Evolutionary conservation across 2,329 filamentous ascomycete genomes (phyloP).

Genomic region (Rutstroemia sp.): DNA sequence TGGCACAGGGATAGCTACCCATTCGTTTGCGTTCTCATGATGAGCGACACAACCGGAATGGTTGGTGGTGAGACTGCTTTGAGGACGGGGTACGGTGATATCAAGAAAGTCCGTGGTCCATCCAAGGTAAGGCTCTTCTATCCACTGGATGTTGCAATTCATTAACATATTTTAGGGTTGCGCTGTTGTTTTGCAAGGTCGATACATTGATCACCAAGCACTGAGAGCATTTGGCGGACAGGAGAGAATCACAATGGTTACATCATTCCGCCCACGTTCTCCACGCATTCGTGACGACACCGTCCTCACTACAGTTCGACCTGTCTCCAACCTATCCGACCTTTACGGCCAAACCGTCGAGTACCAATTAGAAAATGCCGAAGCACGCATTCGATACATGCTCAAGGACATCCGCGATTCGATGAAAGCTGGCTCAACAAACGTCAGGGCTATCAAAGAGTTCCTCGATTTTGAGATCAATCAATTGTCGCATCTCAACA

Average conservation of each 20-base stretch:
- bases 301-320: conserved; percentile 30
- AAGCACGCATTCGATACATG: conserved; percentile 30
- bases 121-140: conserved; percentile 30
- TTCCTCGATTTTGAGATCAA: conserved; percentile 32
- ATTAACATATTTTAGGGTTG: conserved; percentile 28
- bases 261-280: conserved; percentile 36
- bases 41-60: conserved; percentile 41
- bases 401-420: conserved; percentile 29
- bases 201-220: conserved; percentile 39
- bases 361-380: conserved; percentile 33
- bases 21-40: conserved; percentile 45
- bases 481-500: conserved; percentile 24
- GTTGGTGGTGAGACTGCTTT: conserved; percentile 51
- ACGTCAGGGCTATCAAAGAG: conserved; percentile 30
- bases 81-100: conserved; percentile 43
- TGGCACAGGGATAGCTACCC: conserved; percentile 46
- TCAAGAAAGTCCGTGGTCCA: conserved; percentile 38
- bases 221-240: conserved; percentile 33
- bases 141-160: neutral
- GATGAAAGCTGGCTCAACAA: conserved; percentile 30
- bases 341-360: conserved; percentile 33
- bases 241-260: conserved; percentile 41
- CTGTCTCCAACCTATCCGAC: conserved; percentile 32
- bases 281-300: conserved; percentile 35
- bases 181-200: conserved; percentile 38